Percentiles rank a stretch among this genome's conserved stretches.
Evolutionary conservation across 345 rosid species (phyloP).

Genomic region (Pseudoturritis turrita): DNA sequence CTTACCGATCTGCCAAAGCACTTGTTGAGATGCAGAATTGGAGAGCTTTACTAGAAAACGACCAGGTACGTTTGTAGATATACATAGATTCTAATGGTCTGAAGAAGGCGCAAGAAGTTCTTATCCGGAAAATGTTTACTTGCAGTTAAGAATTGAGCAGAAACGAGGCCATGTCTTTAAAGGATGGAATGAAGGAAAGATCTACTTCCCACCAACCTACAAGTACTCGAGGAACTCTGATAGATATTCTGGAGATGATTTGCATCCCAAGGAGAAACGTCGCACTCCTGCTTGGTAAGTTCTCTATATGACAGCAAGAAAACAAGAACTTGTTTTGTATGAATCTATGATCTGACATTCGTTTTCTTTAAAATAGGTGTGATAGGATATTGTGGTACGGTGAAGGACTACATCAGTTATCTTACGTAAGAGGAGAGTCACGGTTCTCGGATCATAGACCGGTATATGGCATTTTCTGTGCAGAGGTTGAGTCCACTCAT

Average conservation of each 20-base stretch:
- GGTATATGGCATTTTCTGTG: constrained; percentile 89
- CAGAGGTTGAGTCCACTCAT: constrained; percentile 86
- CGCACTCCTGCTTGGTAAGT: constrained; percentile 98
- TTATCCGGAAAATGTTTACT: neutral
- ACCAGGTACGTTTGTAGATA: constrained; percentile 53
- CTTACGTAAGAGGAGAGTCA: constrained; percentile 93
- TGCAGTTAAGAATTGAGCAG: constrained; percentile 89
- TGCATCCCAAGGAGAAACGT: constrained; percentile 92
- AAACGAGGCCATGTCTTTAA: constrained; percentile 73
- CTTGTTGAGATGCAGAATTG: constrained; percentile 99
- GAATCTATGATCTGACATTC: constrained; percentile 1
- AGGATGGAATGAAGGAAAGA: constrained; percentile 93
- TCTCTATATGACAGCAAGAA: neutral
- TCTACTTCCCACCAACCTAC: constrained; percentile 97
- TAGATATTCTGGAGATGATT: constrained; percentile 88
- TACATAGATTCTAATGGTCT: neutral
- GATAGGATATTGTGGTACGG: constrained; percentile 97
- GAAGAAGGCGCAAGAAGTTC: neutral
- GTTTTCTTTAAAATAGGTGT: constrained; percentile 48
- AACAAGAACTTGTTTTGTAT: neutral
- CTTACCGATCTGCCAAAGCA: constrained; percentile 98
- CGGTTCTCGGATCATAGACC: constrained; percentile 98
- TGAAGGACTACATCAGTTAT: constrained; percentile 88
- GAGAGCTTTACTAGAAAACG: constrained; percentile 92
- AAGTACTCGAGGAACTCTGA: constrained; percentile 97